Percentiles rank a stretch among this genome's conserved stretches.
Evolutionary conservation across 2,329 filamentous ascomycete genomes (phyloP).

Genomic region (Pestalotiopsis sp.): DNA sequence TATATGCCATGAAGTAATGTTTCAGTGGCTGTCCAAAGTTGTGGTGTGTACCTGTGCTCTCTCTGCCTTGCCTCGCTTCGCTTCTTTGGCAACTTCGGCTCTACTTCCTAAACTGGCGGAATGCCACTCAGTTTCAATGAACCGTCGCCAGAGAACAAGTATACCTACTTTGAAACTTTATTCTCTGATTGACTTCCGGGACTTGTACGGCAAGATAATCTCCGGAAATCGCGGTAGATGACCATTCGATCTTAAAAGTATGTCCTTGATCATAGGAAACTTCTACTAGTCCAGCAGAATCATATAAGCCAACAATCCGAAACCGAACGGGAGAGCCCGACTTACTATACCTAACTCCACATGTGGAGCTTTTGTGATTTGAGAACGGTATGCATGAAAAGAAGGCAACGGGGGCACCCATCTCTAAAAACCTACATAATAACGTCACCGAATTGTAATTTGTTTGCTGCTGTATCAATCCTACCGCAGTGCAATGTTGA

Average conservation of each 20-base stretch:
- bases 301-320: too few relatives aligned
- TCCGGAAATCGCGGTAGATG: background rate
- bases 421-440: too few relatives aligned
- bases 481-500: background rate
- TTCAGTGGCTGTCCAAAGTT: background rate
- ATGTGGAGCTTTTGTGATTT: too few relatives aligned
- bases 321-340: too few relatives aligned
- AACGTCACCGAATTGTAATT: too few relatives aligned
- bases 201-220: background rate
- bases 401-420: too few relatives aligned
- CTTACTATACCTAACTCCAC: too few relatives aligned
- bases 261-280: background rate
- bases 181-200: background rate
- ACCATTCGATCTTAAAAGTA: background rate
- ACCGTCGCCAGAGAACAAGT: background rate
- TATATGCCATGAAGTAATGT: background rate
- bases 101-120: background rate
- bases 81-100: background rate
- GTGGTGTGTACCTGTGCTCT: background rate
- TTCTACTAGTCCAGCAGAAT: too few relatives aligned
- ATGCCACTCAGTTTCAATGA: background rate
- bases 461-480: too few relatives aligned
- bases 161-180: background rate
- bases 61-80: background rate
- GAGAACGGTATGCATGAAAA: too few relatives aligned